phyloP scores from a whole-genome alignment of 2,329 filamentous ascomycete genomes.

The Leptographium radiaticola region DNA sequence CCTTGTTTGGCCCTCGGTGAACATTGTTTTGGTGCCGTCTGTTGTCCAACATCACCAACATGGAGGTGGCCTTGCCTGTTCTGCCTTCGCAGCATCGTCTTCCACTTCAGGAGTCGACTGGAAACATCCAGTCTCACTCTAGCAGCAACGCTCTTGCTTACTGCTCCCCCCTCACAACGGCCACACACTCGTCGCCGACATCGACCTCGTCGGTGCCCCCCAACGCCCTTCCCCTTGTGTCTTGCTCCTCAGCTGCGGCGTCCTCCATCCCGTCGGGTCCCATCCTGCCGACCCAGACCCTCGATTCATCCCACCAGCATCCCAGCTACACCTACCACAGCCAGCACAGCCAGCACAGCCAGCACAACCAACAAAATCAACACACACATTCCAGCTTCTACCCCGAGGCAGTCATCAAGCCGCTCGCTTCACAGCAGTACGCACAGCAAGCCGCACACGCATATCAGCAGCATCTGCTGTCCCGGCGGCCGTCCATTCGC shows the following conservation, averaged over 20 bases:
- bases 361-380: conserved; percentile 7
- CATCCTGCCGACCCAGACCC: conserved; percentile 36
- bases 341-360: conserved; percentile 11
- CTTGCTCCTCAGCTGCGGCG: conserved; percentile 14
- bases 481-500: conserved; percentile 4
- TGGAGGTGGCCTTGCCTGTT: conserved; percentile 31
- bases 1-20: not conserved
- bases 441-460: not conserved
- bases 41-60: conserved; percentile 12
- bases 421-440: conserved; percentile 5
- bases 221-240: conserved; percentile 6
- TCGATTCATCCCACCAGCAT: conserved; percentile 19
- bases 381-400: conserved; percentile 7
- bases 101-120: conserved; percentile 38
- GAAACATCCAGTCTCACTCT: conserved; percentile 31
- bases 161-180: conserved; percentile 21
- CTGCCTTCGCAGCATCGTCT: conserved; percentile 36
- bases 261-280: conserved; percentile 25
- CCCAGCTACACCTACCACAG: conserved; percentile 4
- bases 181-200: not conserved
- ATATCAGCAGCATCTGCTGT: conserved; percentile 12
- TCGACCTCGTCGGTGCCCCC: conserved; percentile 4
- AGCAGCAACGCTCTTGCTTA: conserved; percentile 22
- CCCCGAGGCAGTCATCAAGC: conserved; percentile 3
- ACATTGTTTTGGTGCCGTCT: not conserved